A percentile compares a stretch with the other conserved stretches of the same genome.
These are phyloP conservation scores for Cerioporus squamosus DNA, from an alignment of 1,284 basidiomycete genomes.

Conservation along the genomic window DNA sequence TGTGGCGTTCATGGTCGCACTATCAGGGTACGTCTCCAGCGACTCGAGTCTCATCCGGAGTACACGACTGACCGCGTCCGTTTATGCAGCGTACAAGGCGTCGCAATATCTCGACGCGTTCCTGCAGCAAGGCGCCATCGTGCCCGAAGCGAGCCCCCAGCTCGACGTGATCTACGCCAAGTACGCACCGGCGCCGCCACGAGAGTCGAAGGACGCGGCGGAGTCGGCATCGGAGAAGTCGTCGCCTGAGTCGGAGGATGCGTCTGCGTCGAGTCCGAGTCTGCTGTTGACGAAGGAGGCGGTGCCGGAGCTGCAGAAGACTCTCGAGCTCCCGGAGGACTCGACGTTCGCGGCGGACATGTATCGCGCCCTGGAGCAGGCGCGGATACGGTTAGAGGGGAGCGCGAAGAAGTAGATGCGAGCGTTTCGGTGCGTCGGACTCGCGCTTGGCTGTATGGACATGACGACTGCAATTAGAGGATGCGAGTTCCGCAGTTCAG, in stretches of 20 bases:
- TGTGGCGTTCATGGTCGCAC: slow-evolving; percentile 84
- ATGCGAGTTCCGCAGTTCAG: no score
- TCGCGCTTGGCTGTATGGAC: no score
- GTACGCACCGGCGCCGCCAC: slow-evolving; percentile 25
- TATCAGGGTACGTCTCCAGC: slow-evolving; percentile 60
- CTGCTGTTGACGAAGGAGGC: slow-evolving; percentile 57
- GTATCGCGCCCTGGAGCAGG: slow-evolving; percentile 68
- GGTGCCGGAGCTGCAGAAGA: slow-evolving; percentile 51
- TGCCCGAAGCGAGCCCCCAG: slow-evolving; percentile 52
- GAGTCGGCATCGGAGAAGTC: not conserved
- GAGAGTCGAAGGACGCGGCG: not conserved
- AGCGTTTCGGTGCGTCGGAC: no score
- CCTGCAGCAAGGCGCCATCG: slow-evolving; percentile 55
- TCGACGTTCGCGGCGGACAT: slow-evolving; percentile 54
- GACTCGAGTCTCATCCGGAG: not conserved
- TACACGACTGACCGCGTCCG: not conserved
- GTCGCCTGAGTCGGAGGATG: slow-evolving; percentile 13
- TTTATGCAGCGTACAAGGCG: slow-evolving; percentile 64
- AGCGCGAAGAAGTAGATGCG: not conserved
- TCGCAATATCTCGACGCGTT: slow-evolving; percentile 71
- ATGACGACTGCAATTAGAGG: no score
- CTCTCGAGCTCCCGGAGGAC: slow-evolving; percentile 48
- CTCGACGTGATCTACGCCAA: slow-evolving; percentile 64
- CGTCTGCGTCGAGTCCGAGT: slow-evolving; percentile 8
- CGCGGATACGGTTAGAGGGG: slow-evolving; percentile 32